Evolutionary conservation across 805 yeast genomes (phyloP), one percentile per base, ranked within the genome.

Genomic region (Dipodascopsis uninucleata): DNA sequence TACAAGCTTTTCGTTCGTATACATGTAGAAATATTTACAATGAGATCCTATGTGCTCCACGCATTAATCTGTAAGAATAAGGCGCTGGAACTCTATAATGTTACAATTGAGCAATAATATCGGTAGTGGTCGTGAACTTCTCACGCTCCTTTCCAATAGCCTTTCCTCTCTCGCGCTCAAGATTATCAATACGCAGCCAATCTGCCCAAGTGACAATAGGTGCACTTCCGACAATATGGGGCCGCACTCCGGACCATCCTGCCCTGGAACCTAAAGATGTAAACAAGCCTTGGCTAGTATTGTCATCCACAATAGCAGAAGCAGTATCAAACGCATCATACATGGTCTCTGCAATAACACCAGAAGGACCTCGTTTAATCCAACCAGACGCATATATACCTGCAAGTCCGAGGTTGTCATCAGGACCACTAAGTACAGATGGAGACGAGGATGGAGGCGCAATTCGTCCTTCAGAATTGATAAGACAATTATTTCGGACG

Each of bases 311-410:
- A 0, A 93, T 70, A 9, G 71, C 66, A 22, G 79, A 85, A 0
- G 87, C 90, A 0, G 90, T 81, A 6, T 78, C 75, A 52, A 81
- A 81, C 1, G 96, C 78, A 47, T 84, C 88, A 74, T 82, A 75
- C 82, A 90, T 85, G 0, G 97, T 87, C 10, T 85, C 74, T 14
- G 95, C 94, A 53, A 93, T 93, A 3, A 87, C 94, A 1, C 98
- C 98, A 23, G 75, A 75, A 5, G 95, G 84, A 1, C 95, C 95
- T 40, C 76, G 79, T 45, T 83, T 78, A 36, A 88, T 81, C 98
- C 98, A 93, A 0, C 98, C 98, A 6, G 88, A 70, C 2, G 85
- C 80, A 57, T 88, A 90, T 47, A 86, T 66, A 0, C 86, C 82
- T 1, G 60, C 67, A 23, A 61, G 56, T 28, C 31, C 39, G 12